These are phyloP conservation scores for Thermothelomyces thermophilus DNA, from an alignment of 2,329 filamentous ascomycete genomes.

Conservation along the genomic window DNA sequence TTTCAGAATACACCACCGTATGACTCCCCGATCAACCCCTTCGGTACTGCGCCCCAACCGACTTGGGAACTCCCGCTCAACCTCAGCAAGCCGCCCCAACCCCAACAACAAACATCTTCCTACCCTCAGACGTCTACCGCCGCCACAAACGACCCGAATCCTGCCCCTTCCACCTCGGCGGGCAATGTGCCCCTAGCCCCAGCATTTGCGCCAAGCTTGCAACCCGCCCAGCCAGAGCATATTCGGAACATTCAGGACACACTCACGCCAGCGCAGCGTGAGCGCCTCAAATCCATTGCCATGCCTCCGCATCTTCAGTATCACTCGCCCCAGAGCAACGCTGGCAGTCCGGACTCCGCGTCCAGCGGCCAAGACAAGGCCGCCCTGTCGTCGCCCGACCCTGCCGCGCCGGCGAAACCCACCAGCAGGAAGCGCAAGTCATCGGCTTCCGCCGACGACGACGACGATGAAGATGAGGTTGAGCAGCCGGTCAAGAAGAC, in stretches of 20 bases:
- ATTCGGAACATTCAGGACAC: conserved; percentile 32
- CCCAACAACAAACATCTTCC: conserved; percentile 29
- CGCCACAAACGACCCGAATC: conserved; percentile 32
- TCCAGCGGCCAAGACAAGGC: conserved; percentile 37
- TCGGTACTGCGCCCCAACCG: conserved; percentile 31
- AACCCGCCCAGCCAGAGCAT: conserved; percentile 25
- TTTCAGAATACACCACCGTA: conserved; percentile 44
- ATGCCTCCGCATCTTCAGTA: conserved; percentile 59
- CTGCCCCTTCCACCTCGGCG: conserved; percentile 17
- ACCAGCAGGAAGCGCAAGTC: conserved; percentile 63
- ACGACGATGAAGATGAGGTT: conserved; percentile 53
- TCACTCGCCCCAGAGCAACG: conserved; percentile 48
- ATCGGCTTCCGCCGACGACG: conserved; percentile 49
- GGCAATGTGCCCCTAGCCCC: conserved; percentile 18
- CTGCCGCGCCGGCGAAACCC: conserved; percentile 37
- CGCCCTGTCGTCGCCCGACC: conserved; percentile 55
- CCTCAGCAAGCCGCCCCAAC: conserved; percentile 24
- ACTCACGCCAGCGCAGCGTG: conserved; percentile 53
- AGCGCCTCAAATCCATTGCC: conserved; percentile 55
- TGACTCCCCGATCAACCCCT: conserved; percentile 35
- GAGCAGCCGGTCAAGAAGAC: conserved; percentile 71
- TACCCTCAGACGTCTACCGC: conserved; percentile 24
- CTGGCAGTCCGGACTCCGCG: conserved; percentile 52
- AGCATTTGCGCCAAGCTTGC: conserved; percentile 27
- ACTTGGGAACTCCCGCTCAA: conserved; percentile 28